Evolutionary conservation across 306 rosid genomes (phyloP).

Genomic region (Quercus berberidifolia): DNA sequence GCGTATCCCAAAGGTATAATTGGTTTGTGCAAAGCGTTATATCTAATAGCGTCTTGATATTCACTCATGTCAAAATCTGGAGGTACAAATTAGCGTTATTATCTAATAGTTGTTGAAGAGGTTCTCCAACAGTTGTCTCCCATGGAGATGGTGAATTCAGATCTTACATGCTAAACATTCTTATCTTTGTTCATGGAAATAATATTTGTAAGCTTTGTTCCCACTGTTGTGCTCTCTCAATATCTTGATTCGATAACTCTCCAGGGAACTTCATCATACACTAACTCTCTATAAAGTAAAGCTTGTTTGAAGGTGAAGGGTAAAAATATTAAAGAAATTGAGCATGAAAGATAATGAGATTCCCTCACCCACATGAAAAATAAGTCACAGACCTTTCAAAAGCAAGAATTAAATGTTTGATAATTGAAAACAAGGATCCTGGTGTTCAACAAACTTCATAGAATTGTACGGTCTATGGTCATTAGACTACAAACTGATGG

Average conservation of each 20-base stretch:
- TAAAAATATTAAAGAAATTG: background rate
- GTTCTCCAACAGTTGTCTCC: no score
- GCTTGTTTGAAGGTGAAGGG: background rate
- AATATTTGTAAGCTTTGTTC: no score
- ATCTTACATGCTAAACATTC: no score
- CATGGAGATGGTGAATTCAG: no score
- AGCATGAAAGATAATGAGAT: background rate
- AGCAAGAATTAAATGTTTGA: background rate
- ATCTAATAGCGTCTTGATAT: background rate
- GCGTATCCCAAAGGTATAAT: conserved; percentile 84
- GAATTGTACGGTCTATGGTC: background rate
- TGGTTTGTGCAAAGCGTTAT: background rate
- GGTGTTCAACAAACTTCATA: background rate
- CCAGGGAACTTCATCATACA: background rate
- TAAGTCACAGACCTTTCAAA: background rate
- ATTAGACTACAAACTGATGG: background rate
- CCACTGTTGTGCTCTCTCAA: no score
- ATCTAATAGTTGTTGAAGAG: background rate
- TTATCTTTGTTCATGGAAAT: no score
- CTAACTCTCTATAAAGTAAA: background rate
- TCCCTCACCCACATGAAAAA: background rate
- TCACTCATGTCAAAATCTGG: background rate
- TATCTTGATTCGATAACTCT: no score
- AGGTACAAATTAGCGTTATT: background rate
- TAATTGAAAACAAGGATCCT: background rate